Evolutionary conservation across 306 rosid species (phyloP).

Genomic region (Trifolium repens): DNA sequence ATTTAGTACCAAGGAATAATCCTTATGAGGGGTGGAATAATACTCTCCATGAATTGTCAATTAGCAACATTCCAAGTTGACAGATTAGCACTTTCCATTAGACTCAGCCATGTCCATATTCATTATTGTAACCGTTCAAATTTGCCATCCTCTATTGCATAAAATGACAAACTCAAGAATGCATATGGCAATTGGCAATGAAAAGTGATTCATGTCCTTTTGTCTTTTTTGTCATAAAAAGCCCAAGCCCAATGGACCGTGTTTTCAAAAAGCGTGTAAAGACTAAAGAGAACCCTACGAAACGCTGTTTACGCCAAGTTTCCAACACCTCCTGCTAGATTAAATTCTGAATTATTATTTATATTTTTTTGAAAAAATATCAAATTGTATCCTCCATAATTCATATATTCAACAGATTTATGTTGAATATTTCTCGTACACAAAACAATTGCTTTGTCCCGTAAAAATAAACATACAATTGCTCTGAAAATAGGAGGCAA

Average conservation of each 20-base stretch:
- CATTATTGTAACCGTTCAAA: background rate
- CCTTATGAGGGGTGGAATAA: background rate
- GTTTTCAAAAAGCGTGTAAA: no score
- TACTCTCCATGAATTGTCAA: background rate
- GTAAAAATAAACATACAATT: no score
- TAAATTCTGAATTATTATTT: no score
- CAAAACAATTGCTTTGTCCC: no score
- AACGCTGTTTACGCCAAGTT: no score
- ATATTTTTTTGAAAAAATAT: no score
- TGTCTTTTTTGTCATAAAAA: background rate
- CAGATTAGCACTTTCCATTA: slow-evolving; percentile 3
- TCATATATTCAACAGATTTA: no score
- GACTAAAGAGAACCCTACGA: no score
- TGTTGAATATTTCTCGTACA: no score
- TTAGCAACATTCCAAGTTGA: background rate
- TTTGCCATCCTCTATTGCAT: slow-evolving; percentile 30
- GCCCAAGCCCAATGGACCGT: slow-evolving; percentile 13
- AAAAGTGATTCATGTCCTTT: slow-evolving; percentile 2
- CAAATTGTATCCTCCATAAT: no score
- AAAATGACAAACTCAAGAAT: slow-evolving; percentile 35
- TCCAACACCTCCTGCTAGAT: no score
- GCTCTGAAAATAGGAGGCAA: no score
- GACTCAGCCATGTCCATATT: background rate
- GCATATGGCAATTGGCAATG: slow-evolving; percentile 19
- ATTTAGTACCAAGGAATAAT: slow-evolving; percentile 12